phyloP scores from a whole-genome alignment of 2,329 filamentous ascomycete species.

The Exophiala spinifera region DNA sequence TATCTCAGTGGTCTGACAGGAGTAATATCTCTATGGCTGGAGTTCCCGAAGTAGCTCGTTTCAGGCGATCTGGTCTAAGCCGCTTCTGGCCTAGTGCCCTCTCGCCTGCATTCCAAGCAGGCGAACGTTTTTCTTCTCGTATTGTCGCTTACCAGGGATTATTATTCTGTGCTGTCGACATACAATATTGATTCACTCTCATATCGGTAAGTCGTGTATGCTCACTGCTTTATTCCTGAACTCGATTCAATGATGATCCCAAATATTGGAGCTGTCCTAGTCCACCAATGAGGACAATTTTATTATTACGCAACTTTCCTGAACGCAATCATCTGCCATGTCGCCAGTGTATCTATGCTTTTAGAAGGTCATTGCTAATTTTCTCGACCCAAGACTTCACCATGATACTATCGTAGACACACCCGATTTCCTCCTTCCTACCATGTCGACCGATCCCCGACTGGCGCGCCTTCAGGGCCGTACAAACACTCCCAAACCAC shows the following conservation, averaged over 20 bases:
- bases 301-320: slow-evolving; percentile 28
- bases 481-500: slow-evolving; percentile 33
- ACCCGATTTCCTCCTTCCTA: slow-evolving; percentile 7
- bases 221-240: not conserved
- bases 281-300: slow-evolving; percentile 29
- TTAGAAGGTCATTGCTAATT: not conserved
- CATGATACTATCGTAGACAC: slow-evolving; percentile 7
- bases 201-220: not conserved
- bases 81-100: no score
- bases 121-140: no score
- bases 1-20: no score
- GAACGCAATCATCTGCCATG: slow-evolving; percentile 17
- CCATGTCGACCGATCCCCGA: slow-evolving; percentile 51
- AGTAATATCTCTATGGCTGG: no score
- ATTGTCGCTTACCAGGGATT: no score
- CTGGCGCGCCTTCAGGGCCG: slow-evolving; percentile 47
- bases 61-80: no score
- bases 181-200: not conserved
- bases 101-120: no score
- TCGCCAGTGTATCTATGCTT: not conserved
- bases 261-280: slow-evolving; percentile 36
- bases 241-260: slow-evolving; percentile 30
- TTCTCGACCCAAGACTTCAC: not conserved
- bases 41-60: no score
- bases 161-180: no score